phyloP scores from a whole-genome alignment of 1,284 basidiomycete species.

The Farysia itapuensis region DNA sequence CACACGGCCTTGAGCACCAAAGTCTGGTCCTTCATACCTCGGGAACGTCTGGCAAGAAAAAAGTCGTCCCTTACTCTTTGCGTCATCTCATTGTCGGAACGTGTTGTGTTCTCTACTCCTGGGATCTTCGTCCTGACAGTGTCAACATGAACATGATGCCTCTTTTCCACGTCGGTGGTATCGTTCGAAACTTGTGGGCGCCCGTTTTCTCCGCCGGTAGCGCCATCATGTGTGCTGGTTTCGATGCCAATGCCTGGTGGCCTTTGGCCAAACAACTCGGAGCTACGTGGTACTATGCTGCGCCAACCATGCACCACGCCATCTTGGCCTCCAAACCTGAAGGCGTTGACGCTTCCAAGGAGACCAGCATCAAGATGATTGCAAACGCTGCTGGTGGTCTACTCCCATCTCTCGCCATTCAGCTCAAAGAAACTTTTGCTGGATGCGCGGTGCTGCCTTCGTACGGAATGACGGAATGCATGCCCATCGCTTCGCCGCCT shows the following conservation, averaged over 20 bases:
- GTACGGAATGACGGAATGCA: slow-evolving; percentile 60
- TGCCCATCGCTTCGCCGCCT: slow-evolving; percentile 59
- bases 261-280: slow-evolving; percentile 54
- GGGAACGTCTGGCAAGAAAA: slow-evolving; percentile 59
- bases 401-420: slow-evolving; percentile 55
- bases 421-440: slow-evolving; percentile 57
- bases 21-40: slow-evolving; percentile 58
- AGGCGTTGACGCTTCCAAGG: slow-evolving; percentile 43
- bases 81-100: slow-evolving; percentile 58
- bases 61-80: slow-evolving; percentile 59
- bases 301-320: slow-evolving; percentile 60
- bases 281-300: slow-evolving; percentile 60
- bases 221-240: slow-evolving; percentile 59
- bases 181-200: slow-evolving; percentile 58
- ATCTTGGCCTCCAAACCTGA: slow-evolving; percentile 56
- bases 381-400: slow-evolving; percentile 59
- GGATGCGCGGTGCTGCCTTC: slow-evolving; percentile 56
- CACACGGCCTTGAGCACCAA: slow-evolving; percentile 53
- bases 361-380: slow-evolving; percentile 58
- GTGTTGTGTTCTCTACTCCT: slow-evolving; percentile 56
- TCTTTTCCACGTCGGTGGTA: slow-evolving; percentile 60
- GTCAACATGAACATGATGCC: slow-evolving; percentile 61
- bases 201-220: slow-evolving; percentile 57
- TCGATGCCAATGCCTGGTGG: slow-evolving; percentile 59
- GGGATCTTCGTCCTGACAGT: slow-evolving; percentile 54